These are phyloP conservation scores for Fonsecaea multimorphosa DNA, from an alignment of 2,329 filamentous ascomycete species.

Conservation along the genomic window DNA sequence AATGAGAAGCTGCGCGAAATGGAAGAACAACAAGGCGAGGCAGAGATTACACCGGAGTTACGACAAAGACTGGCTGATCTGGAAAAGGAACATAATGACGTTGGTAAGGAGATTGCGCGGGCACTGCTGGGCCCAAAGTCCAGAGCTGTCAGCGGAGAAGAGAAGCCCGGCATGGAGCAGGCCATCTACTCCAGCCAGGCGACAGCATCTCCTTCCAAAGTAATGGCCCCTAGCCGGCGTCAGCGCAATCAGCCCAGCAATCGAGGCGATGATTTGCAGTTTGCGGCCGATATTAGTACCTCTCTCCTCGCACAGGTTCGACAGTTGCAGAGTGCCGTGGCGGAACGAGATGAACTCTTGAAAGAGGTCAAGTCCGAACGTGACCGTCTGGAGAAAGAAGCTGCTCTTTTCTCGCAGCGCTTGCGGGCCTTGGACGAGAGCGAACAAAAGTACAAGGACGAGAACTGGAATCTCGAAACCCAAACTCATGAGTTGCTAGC, in stretches of 20 bases:
- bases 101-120: constrained; percentile 85
- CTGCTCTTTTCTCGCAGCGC: constrained; percentile 77
- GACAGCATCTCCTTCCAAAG: constrained; percentile 84
- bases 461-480: constrained; percentile 97
- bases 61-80: constrained; percentile 82
- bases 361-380: constrained; percentile 76
- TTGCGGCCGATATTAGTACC: constrained; percentile 97
- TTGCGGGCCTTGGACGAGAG: constrained; percentile 86
- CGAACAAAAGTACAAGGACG: constrained; percentile 95
- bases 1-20: constrained; percentile 83
- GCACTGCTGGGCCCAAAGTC: constrained; percentile 84
- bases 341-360: constrained; percentile 85
- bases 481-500: constrained; percentile 83
- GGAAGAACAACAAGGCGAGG: constrained; percentile 75
- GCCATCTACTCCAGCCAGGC: constrained; percentile 84
- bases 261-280: constrained; percentile 93
- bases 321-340: constrained; percentile 81
- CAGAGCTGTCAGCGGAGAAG: constrained; percentile 74
- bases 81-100: constrained; percentile 93
- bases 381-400: constrained; percentile 79
- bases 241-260: constrained; percentile 87
- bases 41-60: constrained; percentile 81
- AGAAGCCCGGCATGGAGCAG: constrained; percentile 68
- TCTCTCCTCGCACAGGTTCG: constrained; percentile 93
- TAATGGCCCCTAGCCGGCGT: constrained; percentile 84